A percentile compares a stretch with the other conserved stretches of the same genome.
phyloP scores from a whole-genome alignment of 2,329 filamentous ascomycete species.

The Penicillium brasilianum region DNA sequence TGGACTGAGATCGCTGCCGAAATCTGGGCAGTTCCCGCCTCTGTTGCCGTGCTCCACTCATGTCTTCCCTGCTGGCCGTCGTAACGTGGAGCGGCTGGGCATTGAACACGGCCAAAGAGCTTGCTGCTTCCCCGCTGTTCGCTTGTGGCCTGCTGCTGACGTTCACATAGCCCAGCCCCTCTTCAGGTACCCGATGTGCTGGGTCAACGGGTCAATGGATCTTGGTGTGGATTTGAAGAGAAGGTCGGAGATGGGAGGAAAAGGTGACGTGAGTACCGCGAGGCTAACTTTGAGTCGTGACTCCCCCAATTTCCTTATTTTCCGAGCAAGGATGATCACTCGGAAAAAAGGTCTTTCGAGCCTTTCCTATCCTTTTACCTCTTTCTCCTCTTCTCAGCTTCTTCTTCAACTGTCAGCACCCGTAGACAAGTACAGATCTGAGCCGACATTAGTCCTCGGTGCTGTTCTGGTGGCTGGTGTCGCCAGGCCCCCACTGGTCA shows the following conservation, averaged over 20 bases:
- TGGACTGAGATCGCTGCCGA: neutral
- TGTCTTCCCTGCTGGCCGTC: neutral
- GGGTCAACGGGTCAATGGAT: neutral
- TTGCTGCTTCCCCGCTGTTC: neutral
- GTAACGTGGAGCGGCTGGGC: neutral
- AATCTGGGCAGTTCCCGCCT: neutral
- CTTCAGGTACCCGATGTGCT: neutral
- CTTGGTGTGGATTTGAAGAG: neutral
- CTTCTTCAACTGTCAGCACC: too few species aligned
- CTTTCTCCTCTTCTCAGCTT: too few species aligned
- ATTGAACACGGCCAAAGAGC: neutral
- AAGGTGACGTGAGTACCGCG: too few species aligned
- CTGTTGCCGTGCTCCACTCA: neutral
- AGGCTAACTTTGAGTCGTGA: neutral
- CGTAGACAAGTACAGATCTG: too few species aligned
- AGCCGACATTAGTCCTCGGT: too few species aligned
- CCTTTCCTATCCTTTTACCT: too few species aligned
- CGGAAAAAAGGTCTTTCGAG: too few species aligned
- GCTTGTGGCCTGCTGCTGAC: neutral
- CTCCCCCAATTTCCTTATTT: neutral
- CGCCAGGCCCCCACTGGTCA: constrained; percentile 3
- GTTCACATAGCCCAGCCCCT: neutral
- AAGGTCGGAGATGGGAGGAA: neutral
- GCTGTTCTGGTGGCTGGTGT: neutral
- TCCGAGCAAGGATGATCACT: too few species aligned